A percentile compares a stretch with the other conserved stretches of the same genome.
Evolutionary conservation across 2,329 filamentous ascomycete genomes (phyloP).

Genomic region (Aspergillus tamarii): DNA sequence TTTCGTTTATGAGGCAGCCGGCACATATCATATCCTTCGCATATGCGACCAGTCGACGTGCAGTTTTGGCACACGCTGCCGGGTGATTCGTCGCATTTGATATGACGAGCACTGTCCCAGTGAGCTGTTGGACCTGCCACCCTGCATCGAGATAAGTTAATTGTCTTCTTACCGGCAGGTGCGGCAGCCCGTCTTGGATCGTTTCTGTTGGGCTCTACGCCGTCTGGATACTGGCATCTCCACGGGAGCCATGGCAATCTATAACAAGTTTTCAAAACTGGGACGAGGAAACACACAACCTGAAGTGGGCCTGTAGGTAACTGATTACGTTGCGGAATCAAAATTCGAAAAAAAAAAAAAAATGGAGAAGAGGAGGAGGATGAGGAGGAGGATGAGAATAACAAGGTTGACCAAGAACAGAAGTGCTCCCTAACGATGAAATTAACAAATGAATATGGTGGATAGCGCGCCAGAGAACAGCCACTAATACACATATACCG

Average conservation of each 20-base stretch:
- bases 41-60: conserved; percentile 5
- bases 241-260: not conserved
- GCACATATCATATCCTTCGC: conserved; percentile 6
- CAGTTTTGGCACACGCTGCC: conserved; percentile 1
- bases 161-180: not conserved
- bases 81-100: conserved; percentile 1
- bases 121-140: not conserved
- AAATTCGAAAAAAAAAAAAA: not conserved
- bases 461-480: too few species aligned
- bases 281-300: not conserved
- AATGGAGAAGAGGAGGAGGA: not conserved
- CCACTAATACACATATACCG: not conserved
- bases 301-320: not conserved
- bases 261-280: not conserved
- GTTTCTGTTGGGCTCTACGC: not conserved
- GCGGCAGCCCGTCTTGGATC: not conserved
- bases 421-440: not conserved
- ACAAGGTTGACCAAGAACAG: not conserved
- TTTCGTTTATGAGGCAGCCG: not conserved
- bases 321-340: not conserved
- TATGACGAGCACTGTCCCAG: not conserved
- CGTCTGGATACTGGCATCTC: not conserved
- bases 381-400: not conserved
- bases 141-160: not conserved
- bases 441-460: not conserved